A percentile compares a stretch with the other conserved stretches of the same genome.
These are phyloP conservation scores for Metschnikowia shivogae DNA, from an alignment of 805 yeast species.

Conservation along the genomic window DNA sequence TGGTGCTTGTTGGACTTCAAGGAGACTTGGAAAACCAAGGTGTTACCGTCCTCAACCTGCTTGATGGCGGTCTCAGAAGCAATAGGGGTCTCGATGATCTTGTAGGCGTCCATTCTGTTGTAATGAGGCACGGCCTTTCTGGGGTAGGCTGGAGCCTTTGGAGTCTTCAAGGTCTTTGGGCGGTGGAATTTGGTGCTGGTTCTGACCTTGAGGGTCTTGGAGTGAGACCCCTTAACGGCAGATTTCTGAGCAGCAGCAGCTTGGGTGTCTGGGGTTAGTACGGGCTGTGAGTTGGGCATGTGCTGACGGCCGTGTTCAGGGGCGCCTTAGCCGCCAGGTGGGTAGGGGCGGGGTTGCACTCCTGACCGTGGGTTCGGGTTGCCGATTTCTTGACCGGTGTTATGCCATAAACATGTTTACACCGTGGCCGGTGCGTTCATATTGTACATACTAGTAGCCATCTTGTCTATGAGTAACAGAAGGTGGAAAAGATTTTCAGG, in stretches of 20 bases:
- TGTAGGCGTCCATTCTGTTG: constrained; percentile 95
- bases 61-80: constrained; percentile 98
- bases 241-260: constrained; percentile 99
- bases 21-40: constrained; percentile 97
- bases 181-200: constrained; percentile 92
- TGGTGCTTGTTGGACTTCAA: constrained; percentile 97
- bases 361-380: not conserved
- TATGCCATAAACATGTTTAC: not conserved
- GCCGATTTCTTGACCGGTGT: not conserved
- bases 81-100: constrained; percentile 89
- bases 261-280: constrained; percentile 48
- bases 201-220: constrained; percentile 88
- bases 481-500: constrained; percentile 11
- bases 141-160: constrained; percentile 94
- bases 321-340: too few relatives aligned
- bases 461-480: constrained; percentile 16
- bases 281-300: not conserved
- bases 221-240: constrained; percentile 94
- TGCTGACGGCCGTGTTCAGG: too few relatives aligned
- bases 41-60: constrained; percentile 99
- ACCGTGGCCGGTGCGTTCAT: too few relatives aligned
- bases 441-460: constrained; percentile 21
- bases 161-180: constrained; percentile 93
- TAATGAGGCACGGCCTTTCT: constrained; percentile 95
- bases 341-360: too few relatives aligned